phyloP scores from a whole-genome alignment of 169 alveolate genomes.

The Theileria sp. region DNA sequence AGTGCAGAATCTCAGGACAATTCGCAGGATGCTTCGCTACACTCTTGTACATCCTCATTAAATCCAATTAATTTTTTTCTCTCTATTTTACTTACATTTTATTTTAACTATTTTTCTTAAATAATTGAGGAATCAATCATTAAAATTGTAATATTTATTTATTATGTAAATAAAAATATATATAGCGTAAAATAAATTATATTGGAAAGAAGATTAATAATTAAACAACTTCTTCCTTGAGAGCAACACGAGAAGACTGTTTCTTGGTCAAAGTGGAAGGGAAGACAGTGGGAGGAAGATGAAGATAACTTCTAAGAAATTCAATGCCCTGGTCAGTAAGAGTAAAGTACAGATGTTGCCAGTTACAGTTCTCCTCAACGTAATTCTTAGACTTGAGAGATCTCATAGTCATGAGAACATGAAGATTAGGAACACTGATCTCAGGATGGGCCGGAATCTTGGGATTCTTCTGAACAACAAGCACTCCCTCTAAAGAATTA shows the following conservation, averaged over 20 bases:
- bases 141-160: too few relatives aligned
- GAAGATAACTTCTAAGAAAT: constrained; percentile 81
- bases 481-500: constrained; percentile 79
- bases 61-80: neutral
- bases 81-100: too few relatives aligned
- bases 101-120: too few relatives aligned
- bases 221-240: constrained; percentile 53
- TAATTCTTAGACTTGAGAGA: constrained; percentile 83
- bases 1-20: constrained; percentile 23
- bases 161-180: too few relatives aligned
- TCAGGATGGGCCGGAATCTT: constrained; percentile 83
- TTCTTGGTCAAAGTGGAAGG: constrained; percentile 92
- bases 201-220: constrained; percentile 10
- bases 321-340: constrained; percentile 87
- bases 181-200: too few relatives aligned
- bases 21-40: constrained; percentile 38
- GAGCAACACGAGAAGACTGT: constrained; percentile 62
- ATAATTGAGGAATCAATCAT: too few relatives aligned
- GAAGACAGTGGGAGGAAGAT: constrained; percentile 90
- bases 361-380: constrained; percentile 87
- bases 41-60: neutral
- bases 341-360: constrained; percentile 87
- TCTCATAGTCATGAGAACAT: constrained; percentile 86
- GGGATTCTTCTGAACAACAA: constrained; percentile 84
- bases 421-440: constrained; percentile 84